A percentile compares a stretch with the other conserved stretches of the same genome.
Evolutionary conservation across 257 asterid species (phyloP).

Genomic region (Solanum bukasovii): DNA sequence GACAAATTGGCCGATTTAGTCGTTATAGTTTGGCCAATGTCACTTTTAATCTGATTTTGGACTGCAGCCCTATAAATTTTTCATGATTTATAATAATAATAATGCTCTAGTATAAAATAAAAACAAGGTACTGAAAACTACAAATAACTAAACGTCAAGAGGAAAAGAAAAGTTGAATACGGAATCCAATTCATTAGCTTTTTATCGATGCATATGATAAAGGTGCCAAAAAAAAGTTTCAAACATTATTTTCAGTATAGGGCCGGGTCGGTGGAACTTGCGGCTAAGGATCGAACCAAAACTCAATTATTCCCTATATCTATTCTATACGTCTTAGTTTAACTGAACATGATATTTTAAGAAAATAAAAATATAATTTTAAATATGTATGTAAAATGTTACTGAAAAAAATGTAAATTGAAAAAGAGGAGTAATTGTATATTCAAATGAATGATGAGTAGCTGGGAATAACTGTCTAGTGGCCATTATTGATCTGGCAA

Average conservation of each 20-base stretch:
- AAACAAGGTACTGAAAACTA: not conserved
- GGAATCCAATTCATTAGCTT: not conserved
- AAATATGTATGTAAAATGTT: not conserved
- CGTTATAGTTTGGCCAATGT: not conserved
- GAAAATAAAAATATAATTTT: not conserved
- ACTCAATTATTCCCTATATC: not conserved
- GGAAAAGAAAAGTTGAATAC: not conserved
- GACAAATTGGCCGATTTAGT: not conserved
- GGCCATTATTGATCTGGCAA: not conserved
- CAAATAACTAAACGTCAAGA: not conserved
- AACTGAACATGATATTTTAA: too few relatives aligned
- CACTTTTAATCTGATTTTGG: not conserved
- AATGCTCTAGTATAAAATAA: not conserved
- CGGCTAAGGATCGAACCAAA: not conserved
- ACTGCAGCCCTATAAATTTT: not conserved
- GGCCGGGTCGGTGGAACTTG: not conserved
- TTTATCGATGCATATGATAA: not conserved
- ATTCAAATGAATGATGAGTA: not conserved
- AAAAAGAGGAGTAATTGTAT: not conserved
- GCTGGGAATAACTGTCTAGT: not conserved
- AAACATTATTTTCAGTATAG: not conserved
- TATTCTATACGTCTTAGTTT: not conserved
- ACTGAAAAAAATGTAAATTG: not conserved
- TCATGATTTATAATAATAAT: not conserved
- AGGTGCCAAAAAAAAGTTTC: not conserved